Evolutionary conservation across 2,329 filamentous ascomycete species (phyloP).

Genomic region (Rhynchosporium agropyri): DNA sequence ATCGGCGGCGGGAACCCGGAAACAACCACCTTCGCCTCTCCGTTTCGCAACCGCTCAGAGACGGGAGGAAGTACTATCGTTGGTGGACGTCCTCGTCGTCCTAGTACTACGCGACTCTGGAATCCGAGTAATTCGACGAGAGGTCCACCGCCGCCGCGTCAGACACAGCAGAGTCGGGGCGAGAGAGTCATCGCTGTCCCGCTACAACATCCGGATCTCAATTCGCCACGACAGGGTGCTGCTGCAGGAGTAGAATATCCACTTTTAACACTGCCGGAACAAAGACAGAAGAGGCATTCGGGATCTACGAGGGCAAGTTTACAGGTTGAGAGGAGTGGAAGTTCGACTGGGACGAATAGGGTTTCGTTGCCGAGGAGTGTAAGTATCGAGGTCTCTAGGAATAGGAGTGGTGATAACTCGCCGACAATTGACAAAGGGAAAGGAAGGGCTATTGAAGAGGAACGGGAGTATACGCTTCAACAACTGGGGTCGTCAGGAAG

Average conservation of each 20-base stretch:
- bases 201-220: conserved; percentile 40
- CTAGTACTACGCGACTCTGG: conserved; percentile 51
- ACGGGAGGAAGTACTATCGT: conserved; percentile 35
- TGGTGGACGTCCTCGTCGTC: conserved; percentile 35
- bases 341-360: conserved; percentile 36
- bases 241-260: conserved; percentile 46
- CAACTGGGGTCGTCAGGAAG: conserved; percentile 23
- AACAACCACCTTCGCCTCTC: conserved; percentile 28
- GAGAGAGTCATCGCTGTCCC: conserved; percentile 38
- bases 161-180: conserved; percentile 29
- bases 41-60: conserved; percentile 36
- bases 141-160: conserved; percentile 19
- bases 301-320: conserved; percentile 48
- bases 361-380: conserved; percentile 41
- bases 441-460: conserved; percentile 34
- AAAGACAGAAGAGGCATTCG: conserved; percentile 55
- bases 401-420: conserved; percentile 38
- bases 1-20: conserved; percentile 34
- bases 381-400: conserved; percentile 39
- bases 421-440: conserved; percentile 39
- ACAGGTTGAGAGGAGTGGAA: conserved; percentile 50
- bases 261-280: conserved; percentile 59
- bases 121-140: conserved; percentile 62
- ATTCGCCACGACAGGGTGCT: conserved; percentile 33
- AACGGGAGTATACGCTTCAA: conserved; percentile 14